Base-by-base conservation (phyloP, 1,139 yeast genomes). In the Kazachstania sp. region DNA sequence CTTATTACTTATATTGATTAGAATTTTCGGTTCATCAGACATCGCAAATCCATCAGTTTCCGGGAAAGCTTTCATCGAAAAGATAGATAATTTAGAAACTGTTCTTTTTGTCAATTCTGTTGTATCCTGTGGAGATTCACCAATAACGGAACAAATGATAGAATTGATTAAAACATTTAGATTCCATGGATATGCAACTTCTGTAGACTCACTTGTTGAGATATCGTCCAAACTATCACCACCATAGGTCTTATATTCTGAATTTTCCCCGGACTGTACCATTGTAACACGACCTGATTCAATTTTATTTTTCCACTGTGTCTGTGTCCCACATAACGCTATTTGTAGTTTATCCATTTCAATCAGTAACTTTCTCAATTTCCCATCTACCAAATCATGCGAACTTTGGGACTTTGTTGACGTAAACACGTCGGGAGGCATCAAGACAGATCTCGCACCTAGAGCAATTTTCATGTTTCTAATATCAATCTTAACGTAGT, bases 381-480 rank as follows among this genome's bases (percentile, higher is more conserved):
- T 68, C 15, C 71, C 71, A 35, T 66, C 66, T 3, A 71, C 67
- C 36, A 68, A 58, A 55, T 77, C 80, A 43, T 68, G 66, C 28
- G 66, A 60, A 30, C 72, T 65, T 23, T 70, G 71, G 1, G 71
- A 60, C 7, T 61, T 67, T 3, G 62, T 50, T 2, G 56, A 51
- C 32, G 67, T 61, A 40, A 72, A 61, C 5, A 71, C 55, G 43
- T 70, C 68, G 19, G 72, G 69, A 11, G 74, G 79, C 52, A 81
- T 71, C 45, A 82, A 69, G 0, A 81, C 73, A 0, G 87, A 81
- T 44, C 86, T 70, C 0, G 86, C 73, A 0, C 86, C 87, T 8
- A 81, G 49, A 9, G 65, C 56, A 0, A 79, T 42, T 3, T 60
- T 58, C 3, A 74, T 57, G 3, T 66, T 58, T 2, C 61, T 53